These are phyloP conservation scores for Rhododendron griersonianum DNA, from an alignment of 148 eudicot genomes.

Conservation along the genomic window DNA sequence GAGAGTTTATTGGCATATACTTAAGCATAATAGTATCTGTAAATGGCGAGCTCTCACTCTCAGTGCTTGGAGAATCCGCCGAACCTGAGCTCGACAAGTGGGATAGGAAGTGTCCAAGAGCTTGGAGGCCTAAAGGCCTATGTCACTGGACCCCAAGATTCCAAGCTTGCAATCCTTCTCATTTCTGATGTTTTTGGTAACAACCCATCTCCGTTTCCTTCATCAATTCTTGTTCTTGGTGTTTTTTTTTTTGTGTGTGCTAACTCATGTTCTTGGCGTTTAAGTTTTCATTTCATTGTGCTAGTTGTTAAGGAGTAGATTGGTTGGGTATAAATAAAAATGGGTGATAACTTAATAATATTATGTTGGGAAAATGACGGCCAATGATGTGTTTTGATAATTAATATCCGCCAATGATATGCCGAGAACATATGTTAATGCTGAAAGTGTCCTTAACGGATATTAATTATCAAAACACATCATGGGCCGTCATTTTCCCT, in stretches of 20 bases:
- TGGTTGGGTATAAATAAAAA: too few species aligned
- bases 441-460: too few species aligned
- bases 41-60: conserved; percentile 22
- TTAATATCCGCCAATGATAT: too few species aligned
- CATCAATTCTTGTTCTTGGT: not conserved
- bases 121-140: conserved; percentile 32
- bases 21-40: conserved; percentile 2
- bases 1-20: too few species aligned
- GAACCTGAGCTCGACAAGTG: conserved; percentile 16
- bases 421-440: too few species aligned
- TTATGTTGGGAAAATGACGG: too few species aligned
- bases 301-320: too few species aligned
- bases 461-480: too few species aligned
- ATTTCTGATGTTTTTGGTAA: conserved; percentile 40
- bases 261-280: not conserved
- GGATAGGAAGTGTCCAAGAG: conserved; percentile 22
- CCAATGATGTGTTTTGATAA: too few species aligned
- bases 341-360: too few species aligned
- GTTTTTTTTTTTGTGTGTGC: not conserved
- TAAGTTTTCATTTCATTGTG: too few species aligned
- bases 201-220: conserved; percentile 1
- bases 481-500: too few species aligned
- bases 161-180: conserved; percentile 31
- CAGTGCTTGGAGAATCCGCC: conserved; percentile 34
- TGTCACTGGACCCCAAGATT: conserved; percentile 24